Base-by-base conservation (phyloP, 371 early-diverging fungal genomes). In the Zopfochytrium polystomum region DNA sequence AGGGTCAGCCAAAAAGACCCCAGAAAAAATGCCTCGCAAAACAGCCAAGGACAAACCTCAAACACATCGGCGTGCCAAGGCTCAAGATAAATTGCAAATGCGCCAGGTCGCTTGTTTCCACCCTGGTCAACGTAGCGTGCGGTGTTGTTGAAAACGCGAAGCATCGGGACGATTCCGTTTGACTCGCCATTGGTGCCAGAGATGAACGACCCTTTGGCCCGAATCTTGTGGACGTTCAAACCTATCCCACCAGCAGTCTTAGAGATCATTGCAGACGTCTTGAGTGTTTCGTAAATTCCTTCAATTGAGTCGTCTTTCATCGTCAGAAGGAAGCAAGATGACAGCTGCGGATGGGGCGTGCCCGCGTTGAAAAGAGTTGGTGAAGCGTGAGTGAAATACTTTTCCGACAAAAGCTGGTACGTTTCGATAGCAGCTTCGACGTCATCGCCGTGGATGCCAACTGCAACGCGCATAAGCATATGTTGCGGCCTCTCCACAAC, bases 61-160 rank as follows among this genome's bases (percentile, higher is more conserved):
- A 98, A 96, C 15, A 99, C 86, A 73, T 99, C 99, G 3, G 92
- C 84, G 70, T 99, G 99, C 99, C 99, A 99, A 9, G 99, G 99
- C 76, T 99, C 99, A 43, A 99, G 80, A 76, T 95, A 99, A 68
- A 99, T 89, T 55, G 99, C 99, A 78, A 98, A 97, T 5, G 97
- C 95, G n/a, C 98, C 97, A 2, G 97, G 95, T 25, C 99, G 87
- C 82, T 97, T 99, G 80, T 96, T 97, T 44, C 99, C 99, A 50
- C 99, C 99, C 76, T 99, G 99, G 72, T 97, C 96, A 20, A 99
- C 96, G 71, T 97, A 99, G 52, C 96, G 90, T 13, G 96, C 95
- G 1, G 98, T 98, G 67, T 94, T 95, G 81, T 99, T 97, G 75
- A 90, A 98, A 1, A 99, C 98, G 52, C 96, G 89, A 34, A 99